Evolutionary conservation across 148 eudicot genomes (phyloP), one percentile per base, ranked within the genome.

Genomic region (Nepenthes gracilis): DNA sequence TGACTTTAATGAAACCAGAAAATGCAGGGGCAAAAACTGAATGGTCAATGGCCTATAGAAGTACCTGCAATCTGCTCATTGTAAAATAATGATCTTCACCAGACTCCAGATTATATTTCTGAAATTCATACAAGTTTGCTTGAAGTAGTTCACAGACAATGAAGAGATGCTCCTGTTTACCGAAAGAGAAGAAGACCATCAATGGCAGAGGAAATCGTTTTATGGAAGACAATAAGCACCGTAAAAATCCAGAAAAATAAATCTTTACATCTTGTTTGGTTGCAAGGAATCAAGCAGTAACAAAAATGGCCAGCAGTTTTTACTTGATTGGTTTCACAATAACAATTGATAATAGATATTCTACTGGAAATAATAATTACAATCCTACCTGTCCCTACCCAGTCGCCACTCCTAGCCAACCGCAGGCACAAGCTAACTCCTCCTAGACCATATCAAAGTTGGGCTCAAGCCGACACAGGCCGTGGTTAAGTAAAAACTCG

Each of bases 41-140:
- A 10, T 52, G 5, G 55, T 11, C 12, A 52, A 52, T 52, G 55
- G 12, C 6, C 23, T 11, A 52, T 11, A 52, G 13, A n/a, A 54
- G 35, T 68, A 86, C 96, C 97, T 89, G 99, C 60, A 94, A 72
- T 67, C 95, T 76, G 54, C 64, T 67, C 81, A 84, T 60, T 6
- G 95, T 89, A 55, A 94, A 94, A 68, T 94, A 93, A 48, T 87
- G 85, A 72, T 93, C 96, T 54, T 81, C 89, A 50, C 80, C 92
- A 62, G 97, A 84, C 80, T 93, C 99, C 64, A 57, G 66, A 79
- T 89, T 94, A 69, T 69, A 83, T 74, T 86, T 94, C 69, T 94
- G 99, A 68, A 89, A 94, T 64, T 89, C 97, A 59, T 89, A 94
- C 66, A 94, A 86, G 73, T 94, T 94, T 65, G 99, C 97, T 58